These are phyloP conservation scores for Fusarium gaditjirri DNA, from an alignment of 2,329 filamentous ascomycete species.

Conservation along the genomic window DNA sequence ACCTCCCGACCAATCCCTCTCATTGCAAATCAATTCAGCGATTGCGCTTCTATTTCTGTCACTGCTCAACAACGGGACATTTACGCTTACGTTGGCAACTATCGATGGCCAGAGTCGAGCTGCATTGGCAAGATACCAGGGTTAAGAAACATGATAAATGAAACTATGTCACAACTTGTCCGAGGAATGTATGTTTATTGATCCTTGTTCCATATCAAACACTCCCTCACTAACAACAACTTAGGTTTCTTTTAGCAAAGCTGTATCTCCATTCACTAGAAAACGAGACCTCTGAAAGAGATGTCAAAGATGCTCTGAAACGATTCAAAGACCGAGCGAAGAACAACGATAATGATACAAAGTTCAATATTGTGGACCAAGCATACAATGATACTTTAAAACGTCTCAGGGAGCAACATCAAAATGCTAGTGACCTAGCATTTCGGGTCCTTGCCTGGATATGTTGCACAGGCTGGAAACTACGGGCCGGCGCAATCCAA, in stretches of 20 bases:
- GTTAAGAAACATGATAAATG: fast-evolving
- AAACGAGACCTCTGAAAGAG: not conserved
- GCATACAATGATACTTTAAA: fast-evolving
- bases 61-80: not conserved
- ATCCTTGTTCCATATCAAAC: too few species aligned
- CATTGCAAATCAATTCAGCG: fast-evolving
- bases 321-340: fast-evolving
- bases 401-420: not conserved
- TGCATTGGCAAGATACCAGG: fast-evolving
- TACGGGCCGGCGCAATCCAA: fast-evolving
- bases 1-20: not conserved
- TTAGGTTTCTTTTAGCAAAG: not conserved
- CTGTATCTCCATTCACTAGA: fast-evolving
- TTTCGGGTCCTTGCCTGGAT: not conserved
- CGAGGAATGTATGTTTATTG: fast-evolving
- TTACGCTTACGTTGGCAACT: not conserved
- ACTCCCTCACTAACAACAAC: fast-evolving
- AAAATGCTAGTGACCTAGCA: not conserved
- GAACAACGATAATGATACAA: fast-evolving
- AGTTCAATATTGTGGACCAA: not conserved
- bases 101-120: not conserved
- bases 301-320: fast-evolving
- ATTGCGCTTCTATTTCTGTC: fast-evolving
- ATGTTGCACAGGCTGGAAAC: not conserved
- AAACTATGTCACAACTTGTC: fast-evolving